Base-by-base conservation (phyloP, 352 stramenopile genomes). In the Phytophthora tentaculata region DNA sequence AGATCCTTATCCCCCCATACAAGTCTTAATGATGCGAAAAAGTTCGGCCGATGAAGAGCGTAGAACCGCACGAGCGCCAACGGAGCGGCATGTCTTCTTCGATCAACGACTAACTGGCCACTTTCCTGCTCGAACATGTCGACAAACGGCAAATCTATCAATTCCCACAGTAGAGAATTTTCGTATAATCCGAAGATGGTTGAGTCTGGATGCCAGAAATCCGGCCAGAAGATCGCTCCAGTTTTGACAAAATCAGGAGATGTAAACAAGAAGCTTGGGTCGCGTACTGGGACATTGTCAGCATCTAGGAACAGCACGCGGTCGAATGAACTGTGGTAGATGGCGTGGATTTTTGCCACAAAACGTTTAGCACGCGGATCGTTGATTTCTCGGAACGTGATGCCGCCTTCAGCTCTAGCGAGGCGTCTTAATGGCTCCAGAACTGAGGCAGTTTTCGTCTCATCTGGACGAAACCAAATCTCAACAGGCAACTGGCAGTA, bases 141-240 rank as follows among this genome's bases (percentile, higher is more conserved):
- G 19, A 72, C 63, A 37, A 67, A 86, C 17, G 65, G 56, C 43
- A 88, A 59, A 41, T 74, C 77, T 8, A 89, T 54, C 28, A 84
- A 44, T n/a, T 82, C 71, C 80, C 80, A 89, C 24, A 89, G 43
- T 20, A 87, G 47, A 16, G 74, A 76, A 16, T 81, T 59, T 29
- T 75, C 69, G 32, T 76, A 67, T 19, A 88, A 63, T 32, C 79
- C 80, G 52, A 88, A 88, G 14, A 86, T 82, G 16, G 78, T 81
- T 26, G 69, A 70, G 43, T 37, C 64, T 12, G 78, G 76, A 32
- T 80, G 61, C 81, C 81, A 89, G 56, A 88, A 89, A 50, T 89
- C 81, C 0, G 81, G 81, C 81, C 81, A 89, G 51, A 89, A 89
- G 20, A 89, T 52, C 4, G 81, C 75, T 6, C 79, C 81, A 6